Evolutionary conservation across 768 basidiomycete genomes (phyloP).

Genomic region (Austroboletus festivus): DNA sequence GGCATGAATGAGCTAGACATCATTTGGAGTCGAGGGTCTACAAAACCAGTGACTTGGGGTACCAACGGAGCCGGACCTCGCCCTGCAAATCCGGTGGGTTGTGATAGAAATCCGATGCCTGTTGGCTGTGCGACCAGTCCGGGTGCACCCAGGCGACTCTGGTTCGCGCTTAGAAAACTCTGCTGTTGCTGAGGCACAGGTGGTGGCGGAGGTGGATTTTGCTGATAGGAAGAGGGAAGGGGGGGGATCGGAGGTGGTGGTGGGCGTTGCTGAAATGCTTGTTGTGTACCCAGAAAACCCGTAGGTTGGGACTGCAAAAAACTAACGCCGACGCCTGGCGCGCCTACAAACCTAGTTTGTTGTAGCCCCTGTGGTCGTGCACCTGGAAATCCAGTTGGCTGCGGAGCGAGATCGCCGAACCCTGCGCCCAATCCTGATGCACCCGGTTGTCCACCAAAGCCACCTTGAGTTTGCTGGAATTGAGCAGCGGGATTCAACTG

Average conservation of each 20-base stretch:
- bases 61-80: slow-evolving; percentile 46
- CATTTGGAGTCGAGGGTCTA: slow-evolving; percentile 82
- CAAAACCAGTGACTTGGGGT: slow-evolving; percentile 74
- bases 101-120: slow-evolving; percentile 24
- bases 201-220: slow-evolving; percentile 38
- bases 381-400: slow-evolving; percentile 55
- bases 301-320: slow-evolving; percentile 54
- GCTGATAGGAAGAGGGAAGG: slow-evolving; percentile 60
- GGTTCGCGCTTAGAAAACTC: slow-evolving; percentile 58
- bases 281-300: slow-evolving; percentile 35
- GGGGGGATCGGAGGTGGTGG: slow-evolving; percentile 61
- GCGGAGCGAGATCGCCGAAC: slow-evolving; percentile 48
- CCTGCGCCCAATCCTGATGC: slow-evolving; percentile 30
- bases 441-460: slow-evolving; percentile 28
- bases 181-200: slow-evolving; percentile 37
- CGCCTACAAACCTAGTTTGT: slow-evolving; percentile 43
- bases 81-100: slow-evolving; percentile 48
- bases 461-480: slow-evolving; percentile 42
- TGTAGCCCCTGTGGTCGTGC: slow-evolving; percentile 42
- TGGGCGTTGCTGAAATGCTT: slow-evolving; percentile 34
- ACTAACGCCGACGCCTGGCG: slow-evolving; percentile 26
- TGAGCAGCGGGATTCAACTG: slow-evolving; percentile 29
- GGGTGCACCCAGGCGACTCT: slow-evolving; percentile 34
- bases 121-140: slow-evolving; percentile 21
- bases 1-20: slow-evolving; percentile 95